phyloP scores from a whole-genome alignment of 108 stramenopile species.

The Stephanodiscus minutulus region DNA sequence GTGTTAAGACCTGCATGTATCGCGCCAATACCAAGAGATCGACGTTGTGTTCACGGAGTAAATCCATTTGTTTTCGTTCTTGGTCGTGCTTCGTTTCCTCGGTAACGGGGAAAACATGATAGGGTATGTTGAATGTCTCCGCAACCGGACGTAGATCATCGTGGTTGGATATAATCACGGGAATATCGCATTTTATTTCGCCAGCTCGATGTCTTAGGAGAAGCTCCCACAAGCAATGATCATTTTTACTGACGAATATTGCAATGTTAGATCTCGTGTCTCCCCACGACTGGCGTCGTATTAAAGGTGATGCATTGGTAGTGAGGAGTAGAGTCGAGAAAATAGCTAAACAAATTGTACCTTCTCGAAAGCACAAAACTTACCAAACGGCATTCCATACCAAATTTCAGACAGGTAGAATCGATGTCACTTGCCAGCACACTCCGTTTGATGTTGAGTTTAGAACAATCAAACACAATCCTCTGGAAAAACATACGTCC shows the following conservation, averaged over 20 bases:
- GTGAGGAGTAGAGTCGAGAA: neutral
- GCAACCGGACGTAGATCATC: constrained; percentile 65
- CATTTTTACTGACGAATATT: constrained; percentile 75
- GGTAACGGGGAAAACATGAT: constrained; percentile 65
- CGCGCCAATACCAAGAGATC: constrained; percentile 82
- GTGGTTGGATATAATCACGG: constrained; percentile 79
- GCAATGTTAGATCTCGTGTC: constrained; percentile 35
- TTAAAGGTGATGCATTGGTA: neutral
- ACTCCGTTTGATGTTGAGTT: constrained; percentile 10
- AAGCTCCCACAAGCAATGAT: constrained; percentile 88
- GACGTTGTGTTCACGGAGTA: constrained; percentile 56
- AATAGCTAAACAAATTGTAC: neutral
- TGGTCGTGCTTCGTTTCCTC: constrained; percentile 65
- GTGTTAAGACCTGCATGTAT: constrained; percentile 86
- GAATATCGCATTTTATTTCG: constrained; percentile 74
- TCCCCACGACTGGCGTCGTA: constrained; percentile 30
- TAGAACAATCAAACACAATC: constrained; percentile 57
- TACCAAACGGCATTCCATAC: constrained; percentile 42
- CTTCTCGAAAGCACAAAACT: constrained; percentile 1
- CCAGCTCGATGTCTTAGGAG: constrained; percentile 75
- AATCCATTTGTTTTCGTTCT: constrained; percentile 70
- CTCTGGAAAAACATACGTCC: constrained; percentile 78
- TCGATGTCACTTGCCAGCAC: constrained; percentile 36
- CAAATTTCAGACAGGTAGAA: constrained; percentile 34
- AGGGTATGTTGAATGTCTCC: constrained; percentile 80